These are phyloP conservation scores for Akanthomyces muscarius DNA, from an alignment of 2,329 filamentous ascomycete genomes.

Conservation along the genomic window DNA sequence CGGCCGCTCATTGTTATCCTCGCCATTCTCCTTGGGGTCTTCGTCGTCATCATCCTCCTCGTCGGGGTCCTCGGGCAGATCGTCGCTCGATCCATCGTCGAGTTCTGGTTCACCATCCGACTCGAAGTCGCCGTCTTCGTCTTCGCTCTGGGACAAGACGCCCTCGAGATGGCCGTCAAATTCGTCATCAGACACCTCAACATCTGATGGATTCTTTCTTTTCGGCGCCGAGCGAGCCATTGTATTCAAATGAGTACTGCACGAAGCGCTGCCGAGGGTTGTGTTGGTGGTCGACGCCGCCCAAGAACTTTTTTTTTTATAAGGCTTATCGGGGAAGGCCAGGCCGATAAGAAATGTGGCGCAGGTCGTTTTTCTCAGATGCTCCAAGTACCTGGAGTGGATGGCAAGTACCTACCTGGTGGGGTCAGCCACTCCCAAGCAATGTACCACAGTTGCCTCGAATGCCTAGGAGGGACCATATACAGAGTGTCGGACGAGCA, in stretches of 20 bases:
- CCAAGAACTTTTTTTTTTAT: conserved; percentile 16
- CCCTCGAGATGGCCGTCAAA: conserved; percentile 53
- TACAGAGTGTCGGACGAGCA: neutral
- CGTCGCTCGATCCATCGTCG: conserved; percentile 30
- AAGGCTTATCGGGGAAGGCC: conserved; percentile 10
- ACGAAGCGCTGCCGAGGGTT: neutral
- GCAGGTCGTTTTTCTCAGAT: neutral
- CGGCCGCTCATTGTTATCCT: conserved; percentile 40
- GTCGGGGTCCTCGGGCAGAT: conserved; percentile 28
- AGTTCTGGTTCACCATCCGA: conserved; percentile 31
- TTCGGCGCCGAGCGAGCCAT: conserved; percentile 41
- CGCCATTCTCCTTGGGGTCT: conserved; percentile 30
- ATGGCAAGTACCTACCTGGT: neutral
- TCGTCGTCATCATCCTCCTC: conserved; percentile 38
- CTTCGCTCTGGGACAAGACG: conserved; percentile 52
- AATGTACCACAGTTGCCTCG: neutral
- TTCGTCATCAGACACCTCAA: conserved; percentile 60
- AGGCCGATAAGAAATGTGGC: conserved; percentile 12
- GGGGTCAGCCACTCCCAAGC: neutral
- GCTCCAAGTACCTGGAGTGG: neutral
- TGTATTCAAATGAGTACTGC: neutral
- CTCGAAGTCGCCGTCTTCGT: conserved; percentile 47
- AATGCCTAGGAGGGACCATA: neutral
- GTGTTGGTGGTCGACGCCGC: neutral
- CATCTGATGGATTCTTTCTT: conserved; percentile 59